Evolutionary conservation across 805 yeast species (phyloP).

Genomic region (Hanseniaspora valbyensis): DNA sequence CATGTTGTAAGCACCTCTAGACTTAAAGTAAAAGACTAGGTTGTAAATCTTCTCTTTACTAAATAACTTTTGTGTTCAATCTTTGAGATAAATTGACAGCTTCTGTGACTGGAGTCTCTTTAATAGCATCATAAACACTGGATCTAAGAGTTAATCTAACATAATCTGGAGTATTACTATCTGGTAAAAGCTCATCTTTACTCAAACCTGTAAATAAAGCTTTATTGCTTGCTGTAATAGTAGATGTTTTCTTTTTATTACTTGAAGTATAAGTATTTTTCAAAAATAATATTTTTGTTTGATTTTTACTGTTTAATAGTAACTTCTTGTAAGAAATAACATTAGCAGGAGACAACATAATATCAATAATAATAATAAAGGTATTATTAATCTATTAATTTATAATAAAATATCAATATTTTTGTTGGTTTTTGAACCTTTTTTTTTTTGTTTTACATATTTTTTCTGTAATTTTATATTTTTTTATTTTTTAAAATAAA

Average conservation of each 20-base stretch:
- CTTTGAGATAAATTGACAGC: constrained; percentile 68
- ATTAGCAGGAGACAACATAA: not conserved
- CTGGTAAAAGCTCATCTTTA: constrained; percentile 41
- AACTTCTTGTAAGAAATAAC: not conserved
- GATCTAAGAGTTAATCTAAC: constrained; percentile 82
- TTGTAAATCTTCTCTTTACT: constrained; percentile 85
- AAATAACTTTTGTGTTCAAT: constrained; percentile 59
- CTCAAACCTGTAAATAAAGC: constrained; percentile 26
- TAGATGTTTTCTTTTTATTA: not conserved
- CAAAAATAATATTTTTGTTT: not conserved
- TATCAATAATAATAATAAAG: not conserved
- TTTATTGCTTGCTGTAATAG: not conserved
- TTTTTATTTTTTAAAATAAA: no score
- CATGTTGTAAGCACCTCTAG: constrained; percentile 97
- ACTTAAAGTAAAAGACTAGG: constrained; percentile 94
- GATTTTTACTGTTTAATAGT: not conserved
- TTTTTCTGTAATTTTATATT: no score
- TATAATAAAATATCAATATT: no score
- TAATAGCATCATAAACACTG: constrained; percentile 86
- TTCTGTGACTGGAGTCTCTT: constrained; percentile 72
- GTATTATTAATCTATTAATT: not conserved
- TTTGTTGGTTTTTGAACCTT: not conserved
- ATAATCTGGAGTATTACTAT: constrained; percentile 74
- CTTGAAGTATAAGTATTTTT: not conserved
- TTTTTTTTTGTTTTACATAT: no score